A percentile compares a stretch with the other conserved stretches of the same genome.
Evolutionary conservation across 129 eudicot species (phyloP).

Genomic region (Mikania micrantha): DNA sequence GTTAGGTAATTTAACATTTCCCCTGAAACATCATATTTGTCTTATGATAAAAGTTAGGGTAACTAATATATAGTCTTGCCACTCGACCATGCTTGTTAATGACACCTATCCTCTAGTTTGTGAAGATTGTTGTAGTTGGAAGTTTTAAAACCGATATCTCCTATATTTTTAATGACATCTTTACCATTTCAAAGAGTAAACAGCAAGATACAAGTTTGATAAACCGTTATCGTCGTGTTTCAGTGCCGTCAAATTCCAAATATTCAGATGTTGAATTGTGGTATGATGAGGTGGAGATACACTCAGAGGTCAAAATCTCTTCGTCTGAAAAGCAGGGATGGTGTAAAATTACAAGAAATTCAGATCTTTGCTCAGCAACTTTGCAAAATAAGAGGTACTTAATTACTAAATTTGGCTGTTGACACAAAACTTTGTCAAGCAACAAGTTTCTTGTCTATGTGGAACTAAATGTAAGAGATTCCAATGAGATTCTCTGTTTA

Average conservation of each 20-base stretch:
- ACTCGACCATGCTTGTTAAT: neutral
- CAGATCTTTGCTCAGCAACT: slow-evolving; percentile 60
- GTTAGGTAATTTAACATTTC: no score
- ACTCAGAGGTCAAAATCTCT: slow-evolving; percentile 42
- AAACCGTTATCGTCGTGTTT: slow-evolving; percentile 18
- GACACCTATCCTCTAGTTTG: neutral
- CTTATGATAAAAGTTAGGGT: neutral
- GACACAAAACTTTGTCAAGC: neutral
- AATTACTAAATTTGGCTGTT: neutral
- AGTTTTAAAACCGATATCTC: neutral
- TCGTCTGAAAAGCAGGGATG: slow-evolving; percentile 54
- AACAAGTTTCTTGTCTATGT: neutral
- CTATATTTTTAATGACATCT: neutral
- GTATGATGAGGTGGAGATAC: slow-evolving; percentile 45
- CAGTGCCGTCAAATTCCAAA: slow-evolving; percentile 63
- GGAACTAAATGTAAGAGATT: neutral
- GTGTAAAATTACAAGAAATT: slow-evolving; percentile 80
- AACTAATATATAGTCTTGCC: neutral
- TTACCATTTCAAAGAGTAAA: neutral
- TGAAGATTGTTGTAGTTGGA: neutral
- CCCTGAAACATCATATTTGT: no score
- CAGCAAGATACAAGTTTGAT: neutral
- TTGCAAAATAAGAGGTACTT: slow-evolving; percentile 64
- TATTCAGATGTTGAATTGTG: slow-evolving; percentile 59
- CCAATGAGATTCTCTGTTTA: neutral